A percentile compares a stretch with the other conserved stretches of the same genome.
Evolutionary conservation across 148 eudicot genomes (phyloP).

Genomic region (Polygonum maritimum): DNA sequence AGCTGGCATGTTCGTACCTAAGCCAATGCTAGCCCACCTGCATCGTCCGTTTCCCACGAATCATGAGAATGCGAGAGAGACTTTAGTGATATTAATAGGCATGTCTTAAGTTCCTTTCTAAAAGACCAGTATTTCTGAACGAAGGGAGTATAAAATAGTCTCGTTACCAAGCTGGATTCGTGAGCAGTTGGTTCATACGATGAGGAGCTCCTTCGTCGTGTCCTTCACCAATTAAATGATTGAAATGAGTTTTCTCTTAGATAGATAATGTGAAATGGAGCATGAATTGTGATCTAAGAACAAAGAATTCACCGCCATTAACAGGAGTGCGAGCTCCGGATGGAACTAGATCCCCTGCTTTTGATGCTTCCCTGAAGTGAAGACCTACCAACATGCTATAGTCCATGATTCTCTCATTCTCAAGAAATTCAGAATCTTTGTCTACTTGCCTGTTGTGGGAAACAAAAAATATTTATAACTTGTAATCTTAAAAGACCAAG

Average conservation of each 20-base stretch:
- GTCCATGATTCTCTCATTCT: slow-evolving; percentile 19
- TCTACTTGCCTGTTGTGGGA: slow-evolving; percentile 13
- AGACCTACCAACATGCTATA: slow-evolving; percentile 18
- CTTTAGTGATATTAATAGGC: no score
- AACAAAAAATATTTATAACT: not conserved
- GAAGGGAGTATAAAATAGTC: not conserved
- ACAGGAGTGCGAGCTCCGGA: slow-evolving; percentile 16
- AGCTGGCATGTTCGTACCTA: slow-evolving; percentile 89
- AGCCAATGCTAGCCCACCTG: slow-evolving; percentile 65
- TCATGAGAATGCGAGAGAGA: no score
- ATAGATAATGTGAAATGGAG: not conserved
- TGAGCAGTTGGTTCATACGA: slow-evolving; percentile 31
- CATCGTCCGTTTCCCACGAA: not conserved
- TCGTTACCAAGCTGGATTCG: slow-evolving; percentile 48
- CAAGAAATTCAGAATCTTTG: slow-evolving; percentile 18
- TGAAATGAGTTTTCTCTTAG: not conserved
- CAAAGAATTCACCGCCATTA: not conserved
- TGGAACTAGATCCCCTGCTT: slow-evolving; percentile 19
- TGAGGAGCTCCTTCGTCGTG: slow-evolving; percentile 19
- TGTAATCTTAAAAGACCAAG: not conserved
- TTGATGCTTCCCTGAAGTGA: slow-evolving; percentile 19
- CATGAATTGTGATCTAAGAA: not conserved
- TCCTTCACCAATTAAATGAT: not conserved
- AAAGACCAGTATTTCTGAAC: not conserved
- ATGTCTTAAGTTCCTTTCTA: no score